Evolutionary conservation across 306 rosid genomes (phyloP).

Genomic region (Prinsepia uniflora): DNA sequence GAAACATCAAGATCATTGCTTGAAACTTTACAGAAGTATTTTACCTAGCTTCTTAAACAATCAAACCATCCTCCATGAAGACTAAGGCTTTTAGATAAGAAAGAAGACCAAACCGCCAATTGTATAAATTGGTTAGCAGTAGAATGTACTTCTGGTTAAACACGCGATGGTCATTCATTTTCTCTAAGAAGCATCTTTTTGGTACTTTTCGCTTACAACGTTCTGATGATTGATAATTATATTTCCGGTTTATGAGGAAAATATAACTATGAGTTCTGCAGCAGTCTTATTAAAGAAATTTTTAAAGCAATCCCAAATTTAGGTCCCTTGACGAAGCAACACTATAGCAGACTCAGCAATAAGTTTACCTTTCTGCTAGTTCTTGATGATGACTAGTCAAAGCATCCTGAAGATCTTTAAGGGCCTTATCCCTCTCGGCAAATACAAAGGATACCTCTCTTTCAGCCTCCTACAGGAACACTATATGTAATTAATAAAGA

Average conservation of each 20-base stretch:
- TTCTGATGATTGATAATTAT: not conserved
- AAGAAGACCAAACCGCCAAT: not conserved
- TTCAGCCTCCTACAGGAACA: conserved; percentile 72
- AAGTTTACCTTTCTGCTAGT: conserved; percentile 66
- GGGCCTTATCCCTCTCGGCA: conserved; percentile 70
- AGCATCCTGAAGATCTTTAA: conserved; percentile 69
- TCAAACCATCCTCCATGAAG: not conserved
- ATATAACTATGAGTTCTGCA: not conserved
- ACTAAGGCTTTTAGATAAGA: not conserved
- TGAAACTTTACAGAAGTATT: conserved; percentile 17
- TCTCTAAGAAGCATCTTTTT: not conserved
- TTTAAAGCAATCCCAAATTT: conserved; percentile 4
- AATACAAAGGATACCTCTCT: conserved; percentile 57
- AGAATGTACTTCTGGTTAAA: not conserved
- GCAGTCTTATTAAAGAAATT: not conserved
- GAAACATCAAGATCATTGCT: conserved; percentile 26
- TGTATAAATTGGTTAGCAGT: not conserved
- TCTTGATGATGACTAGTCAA: conserved; percentile 61
- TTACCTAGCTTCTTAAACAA: not conserved
- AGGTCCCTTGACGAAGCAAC: not conserved
- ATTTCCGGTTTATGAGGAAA: not conserved
- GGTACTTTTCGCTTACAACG: not conserved
- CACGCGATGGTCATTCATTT: not conserved
- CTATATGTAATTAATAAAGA: conserved; percentile 18
- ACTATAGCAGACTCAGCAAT: conserved; percentile 18